Evolutionary conservation across 352 stramenopile species (phyloP).

Genomic region (Aphanomyces stellatus): DNA sequence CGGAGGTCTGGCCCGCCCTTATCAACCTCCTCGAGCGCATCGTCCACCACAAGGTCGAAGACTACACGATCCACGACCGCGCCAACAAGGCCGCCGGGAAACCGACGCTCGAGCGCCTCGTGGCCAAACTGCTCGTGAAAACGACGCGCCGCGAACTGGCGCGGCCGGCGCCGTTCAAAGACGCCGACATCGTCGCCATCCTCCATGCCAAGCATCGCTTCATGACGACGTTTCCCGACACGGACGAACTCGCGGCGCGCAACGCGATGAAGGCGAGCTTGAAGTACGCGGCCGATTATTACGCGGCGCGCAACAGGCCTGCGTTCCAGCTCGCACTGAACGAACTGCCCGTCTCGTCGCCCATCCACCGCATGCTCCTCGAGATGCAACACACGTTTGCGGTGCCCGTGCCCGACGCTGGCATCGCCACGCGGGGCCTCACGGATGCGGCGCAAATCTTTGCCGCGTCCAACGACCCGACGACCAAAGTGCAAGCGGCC

Average conservation of each 20-base stretch:
- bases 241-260: conserved; percentile 53
- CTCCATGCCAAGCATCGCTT: conserved; percentile 84
- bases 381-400: not conserved
- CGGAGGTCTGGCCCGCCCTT: conserved; percentile 64
- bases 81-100: conserved; percentile 66
- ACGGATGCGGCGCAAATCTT: not conserved
- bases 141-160: conserved; percentile 49
- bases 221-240: conserved; percentile 60
- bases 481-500: not conserved
- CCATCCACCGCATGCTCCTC: not conserved
- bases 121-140: conserved; percentile 61
- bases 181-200: conserved; percentile 70
- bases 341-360: conserved; percentile 13
- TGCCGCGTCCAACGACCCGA: not conserved
- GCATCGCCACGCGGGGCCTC: not conserved
- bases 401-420: not conserved
- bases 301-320: not conserved
- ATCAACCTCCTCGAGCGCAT: conserved; percentile 75
- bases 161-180: conserved; percentile 56
- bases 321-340: not conserved
- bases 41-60: conserved; percentile 64
- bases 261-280: conserved; percentile 59
- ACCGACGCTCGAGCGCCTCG: conserved; percentile 68
- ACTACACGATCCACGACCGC: conserved; percentile 65
- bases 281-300: conserved; percentile 1